Conservation (phyloP, 768 basidiomycete species). For the Naganishia vishniacii region DNA sequence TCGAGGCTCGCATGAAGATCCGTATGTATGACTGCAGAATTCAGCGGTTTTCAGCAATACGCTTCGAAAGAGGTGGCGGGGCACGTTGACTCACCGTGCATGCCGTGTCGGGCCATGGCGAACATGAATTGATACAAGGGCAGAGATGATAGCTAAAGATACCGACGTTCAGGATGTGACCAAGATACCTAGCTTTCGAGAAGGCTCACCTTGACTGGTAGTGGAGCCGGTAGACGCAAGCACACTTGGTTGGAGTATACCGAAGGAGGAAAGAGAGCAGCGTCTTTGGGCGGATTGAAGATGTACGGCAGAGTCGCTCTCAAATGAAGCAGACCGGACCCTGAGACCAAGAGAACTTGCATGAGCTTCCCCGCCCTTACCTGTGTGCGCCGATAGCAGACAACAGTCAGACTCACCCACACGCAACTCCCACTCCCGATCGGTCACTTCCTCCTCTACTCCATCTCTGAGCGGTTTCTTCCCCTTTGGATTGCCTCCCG, state of each 20-base stretch:
- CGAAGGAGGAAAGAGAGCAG: conserved; percentile 40
- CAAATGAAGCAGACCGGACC: conserved; percentile 43
- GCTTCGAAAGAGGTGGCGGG: neutral
- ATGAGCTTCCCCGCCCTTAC: too few relatives aligned
- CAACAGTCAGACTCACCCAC: conserved; percentile 47
- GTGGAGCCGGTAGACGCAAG: conserved; percentile 41
- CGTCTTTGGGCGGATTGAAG: conserved; percentile 35
- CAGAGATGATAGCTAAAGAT: conserved; percentile 38
- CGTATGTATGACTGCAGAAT: conserved; percentile 38
- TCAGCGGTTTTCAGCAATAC: neutral
- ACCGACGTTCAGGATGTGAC: neutral
- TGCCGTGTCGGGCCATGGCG: conserved; percentile 42
- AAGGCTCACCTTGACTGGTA: conserved; percentile 43
- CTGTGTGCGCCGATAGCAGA: too few relatives aligned
- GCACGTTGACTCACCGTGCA: conserved; percentile 37
- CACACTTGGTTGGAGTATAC: conserved; percentile 41
- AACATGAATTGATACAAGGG: conserved; percentile 40
- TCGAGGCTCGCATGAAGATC: conserved; percentile 38
- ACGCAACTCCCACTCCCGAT: conserved; percentile 45
- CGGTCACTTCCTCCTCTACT: conserved; percentile 40
- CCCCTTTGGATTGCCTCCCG: conserved; percentile 33
- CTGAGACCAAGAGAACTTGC: too few relatives aligned
- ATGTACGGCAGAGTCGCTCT: conserved; percentile 41
- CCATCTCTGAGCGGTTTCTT: conserved; percentile 26
- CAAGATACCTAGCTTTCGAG: neutral